Base-by-base conservation (phyloP, 78 protist species). In the Dictyostelium purpureum region DNA sequence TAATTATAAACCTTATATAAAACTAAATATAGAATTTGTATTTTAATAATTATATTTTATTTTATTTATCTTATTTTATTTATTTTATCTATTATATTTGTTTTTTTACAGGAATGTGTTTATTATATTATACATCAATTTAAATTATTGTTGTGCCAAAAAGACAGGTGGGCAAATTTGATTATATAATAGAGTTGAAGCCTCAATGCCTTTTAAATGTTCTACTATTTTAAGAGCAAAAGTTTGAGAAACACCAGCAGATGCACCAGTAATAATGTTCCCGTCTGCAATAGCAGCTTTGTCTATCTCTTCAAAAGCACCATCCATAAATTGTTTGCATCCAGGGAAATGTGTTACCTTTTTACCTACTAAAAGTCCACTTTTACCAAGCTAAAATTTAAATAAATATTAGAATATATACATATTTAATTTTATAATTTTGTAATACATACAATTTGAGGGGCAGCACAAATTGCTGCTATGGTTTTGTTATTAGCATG, bases 401-500 rank as follows among this genome's bases (percentile, higher is more conserved):
- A n/a, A n/a, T n/a, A n/a, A n/a, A n/a, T n/a, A n/a, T n/a, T n/a
- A n/a, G n/a, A n/a, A n/a, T n/a, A n/a, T n/a, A n/a, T n/a, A n/a
- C n/a, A n/a, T n/a, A n/a, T n/a, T n/a, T n/a, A n/a, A n/a, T n/a
- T n/a, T n/a, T n/a, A n/a, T n/a, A n/a, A n/a, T n/a, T n/a, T n/a
- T n/a, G n/a, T n/a, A n/a, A n/a, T n/a, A n/a, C n/a, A n/a, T 2
- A 69, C n/a, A n/a, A 40, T 38, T 40, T 69, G 76, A 18, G 76
- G 76, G 9, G 76, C 76, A 21, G 76, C 76, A 69, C 76, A 69
- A n/a, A 69, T 69, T 18, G 76, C 76, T 38, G 76, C 76, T 11
- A 69, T 19, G 12, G 40, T 31, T 69, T 24, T 69, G 21, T 24
- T 24, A 18, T 38, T 40, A n/a, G 35, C 24, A 69, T 54, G 33